These are phyloP conservation scores for Populus tremula DNA, from an alignment of 345 rosid species.

Conservation along the genomic window DNA sequence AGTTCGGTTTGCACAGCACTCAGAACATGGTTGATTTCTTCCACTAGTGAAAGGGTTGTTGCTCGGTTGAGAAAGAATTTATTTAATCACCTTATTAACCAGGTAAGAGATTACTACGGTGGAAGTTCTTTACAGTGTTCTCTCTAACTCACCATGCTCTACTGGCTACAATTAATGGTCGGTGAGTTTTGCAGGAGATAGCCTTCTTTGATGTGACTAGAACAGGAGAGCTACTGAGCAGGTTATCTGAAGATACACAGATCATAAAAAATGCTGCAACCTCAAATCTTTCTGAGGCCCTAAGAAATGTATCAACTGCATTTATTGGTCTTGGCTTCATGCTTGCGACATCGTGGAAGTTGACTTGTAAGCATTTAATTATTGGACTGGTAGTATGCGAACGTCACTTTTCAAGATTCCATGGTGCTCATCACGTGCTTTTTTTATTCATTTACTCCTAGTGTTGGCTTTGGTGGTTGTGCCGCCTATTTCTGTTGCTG, in stretches of 20 bases:
- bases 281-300: constrained; percentile 51
- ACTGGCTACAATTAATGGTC: background rate
- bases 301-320: constrained; percentile 41
- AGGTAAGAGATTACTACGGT: constrained; percentile 21
- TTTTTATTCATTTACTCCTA: constrained; percentile 18
- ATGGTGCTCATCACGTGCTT: background rate
- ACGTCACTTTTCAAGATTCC: background rate
- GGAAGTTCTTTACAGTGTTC: constrained; percentile 1
- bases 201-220: constrained; percentile 52
- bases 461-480: constrained; percentile 87
- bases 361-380: constrained; percentile 35
- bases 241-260: constrained; percentile 54
- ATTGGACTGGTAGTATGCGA: background rate
- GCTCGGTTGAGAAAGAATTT: constrained; percentile 49
- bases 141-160: background rate
- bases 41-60: constrained; percentile 52
- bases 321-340: constrained; percentile 41
- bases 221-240: constrained; percentile 52
- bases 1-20: constrained; percentile 49
- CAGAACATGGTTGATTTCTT: constrained; percentile 47
- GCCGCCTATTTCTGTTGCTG: constrained; percentile 73
- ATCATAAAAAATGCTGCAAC: constrained; percentile 57
- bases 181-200: constrained; percentile 35
- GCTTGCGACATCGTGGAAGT: constrained; percentile 48
- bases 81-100: constrained; percentile 44